phyloP scores from a whole-genome alignment of 208 protist species.

The Leishmania braziliensis region DNA sequence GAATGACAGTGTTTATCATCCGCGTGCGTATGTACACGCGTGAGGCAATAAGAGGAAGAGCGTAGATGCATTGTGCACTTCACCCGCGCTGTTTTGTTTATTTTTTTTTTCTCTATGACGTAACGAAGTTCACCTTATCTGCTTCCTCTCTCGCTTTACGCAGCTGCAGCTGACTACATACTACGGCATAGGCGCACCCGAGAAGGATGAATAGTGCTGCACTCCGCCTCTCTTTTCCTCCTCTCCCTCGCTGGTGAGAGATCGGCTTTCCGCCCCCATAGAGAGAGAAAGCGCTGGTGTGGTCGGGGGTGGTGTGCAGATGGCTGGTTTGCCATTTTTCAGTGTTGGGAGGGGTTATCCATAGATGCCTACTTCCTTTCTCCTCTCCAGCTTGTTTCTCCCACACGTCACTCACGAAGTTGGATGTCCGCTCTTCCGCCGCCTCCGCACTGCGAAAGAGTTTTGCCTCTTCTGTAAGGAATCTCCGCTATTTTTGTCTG shows the following conservation, averaged over 20 bases:
- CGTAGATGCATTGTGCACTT: neutral
- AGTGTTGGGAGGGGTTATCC: neutral
- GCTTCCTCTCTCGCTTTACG: slow-evolving; percentile 7
- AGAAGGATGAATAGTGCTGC: neutral
- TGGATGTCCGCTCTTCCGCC: neutral
- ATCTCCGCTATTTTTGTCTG: neutral
- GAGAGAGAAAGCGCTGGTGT: neutral
- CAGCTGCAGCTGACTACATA: neutral
- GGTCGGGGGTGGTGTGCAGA: neutral
- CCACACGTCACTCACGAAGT: neutral
- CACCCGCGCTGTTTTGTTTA: neutral
- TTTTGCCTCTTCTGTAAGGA: neutral
- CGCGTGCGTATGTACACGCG: neutral
- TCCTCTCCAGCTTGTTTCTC: neutral
- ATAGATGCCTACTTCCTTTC: neutral
- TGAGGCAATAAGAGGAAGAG: neutral
- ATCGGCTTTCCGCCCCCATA: neutral
- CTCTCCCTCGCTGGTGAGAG: neutral
- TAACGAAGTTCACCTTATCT: neutral
- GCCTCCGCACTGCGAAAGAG: neutral
- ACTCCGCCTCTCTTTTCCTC: neutral
- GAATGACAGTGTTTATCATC: neutral
- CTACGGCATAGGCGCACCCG: neutral
- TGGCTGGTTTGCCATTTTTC: neutral
- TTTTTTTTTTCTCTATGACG: neutral